Evolutionary conservation across 768 basidiomycete species (phyloP).

Genomic region (Brasilioporus rufonigricans): DNA sequence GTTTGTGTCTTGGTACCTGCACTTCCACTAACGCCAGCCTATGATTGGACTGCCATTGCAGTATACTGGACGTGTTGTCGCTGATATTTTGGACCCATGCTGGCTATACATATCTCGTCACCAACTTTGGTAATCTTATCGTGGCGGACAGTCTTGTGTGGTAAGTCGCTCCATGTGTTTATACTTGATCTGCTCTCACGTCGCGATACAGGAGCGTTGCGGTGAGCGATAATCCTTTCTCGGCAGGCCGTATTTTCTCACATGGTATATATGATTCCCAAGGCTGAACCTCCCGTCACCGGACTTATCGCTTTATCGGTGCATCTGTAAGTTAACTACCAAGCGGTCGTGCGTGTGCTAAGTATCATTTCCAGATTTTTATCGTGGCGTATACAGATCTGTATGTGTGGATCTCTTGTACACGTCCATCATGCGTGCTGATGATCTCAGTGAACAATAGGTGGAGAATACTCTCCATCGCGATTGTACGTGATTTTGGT

Average conservation of each 20-base stretch:
- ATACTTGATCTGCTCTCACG: not conserved
- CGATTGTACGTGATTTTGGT: not conserved
- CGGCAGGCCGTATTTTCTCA: not conserved
- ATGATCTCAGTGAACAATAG: not conserved
- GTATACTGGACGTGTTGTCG: not conserved
- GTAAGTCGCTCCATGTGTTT: not conserved
- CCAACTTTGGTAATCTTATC: not conserved
- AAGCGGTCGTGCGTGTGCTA: not conserved
- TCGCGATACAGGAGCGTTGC: not conserved
- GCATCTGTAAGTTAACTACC: not conserved
- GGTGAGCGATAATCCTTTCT: not conserved
- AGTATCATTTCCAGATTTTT: not conserved
- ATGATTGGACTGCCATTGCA: not conserved
- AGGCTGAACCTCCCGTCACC: constrained; percentile 1
- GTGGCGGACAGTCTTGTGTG: not conserved
- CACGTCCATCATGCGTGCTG: not conserved
- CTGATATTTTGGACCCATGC: constrained; percentile 1
- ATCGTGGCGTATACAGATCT: constrained; percentile 3
- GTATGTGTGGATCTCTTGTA: not conserved
- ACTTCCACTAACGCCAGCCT: not conserved
- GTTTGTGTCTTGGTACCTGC: not conserved
- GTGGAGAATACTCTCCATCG: not conserved
- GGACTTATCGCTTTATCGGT: constrained; percentile 2
- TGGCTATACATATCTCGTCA: not conserved
- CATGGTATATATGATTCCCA: not conserved